Evolutionary conservation across 1,139 yeast species (phyloP).

Genomic region (Fermentozyma sake): DNA sequence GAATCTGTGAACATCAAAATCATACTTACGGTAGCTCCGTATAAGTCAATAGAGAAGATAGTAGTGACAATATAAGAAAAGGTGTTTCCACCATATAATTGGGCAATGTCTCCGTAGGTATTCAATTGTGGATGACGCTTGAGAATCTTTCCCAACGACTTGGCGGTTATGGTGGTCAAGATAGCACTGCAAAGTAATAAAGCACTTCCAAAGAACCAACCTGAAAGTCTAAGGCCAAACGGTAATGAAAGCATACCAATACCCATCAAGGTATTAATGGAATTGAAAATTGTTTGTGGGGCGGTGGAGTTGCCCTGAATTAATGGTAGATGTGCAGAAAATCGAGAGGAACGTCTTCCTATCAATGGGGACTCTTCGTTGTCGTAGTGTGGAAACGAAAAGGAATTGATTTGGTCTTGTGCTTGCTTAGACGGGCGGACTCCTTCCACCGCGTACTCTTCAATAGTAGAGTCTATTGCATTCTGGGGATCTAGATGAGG

Average conservation of each 20-base stretch:
- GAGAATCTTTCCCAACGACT: slow-evolving; percentile 33
- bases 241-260: slow-evolving; percentile 84
- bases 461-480: background rate
- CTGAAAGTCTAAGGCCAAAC: slow-evolving; percentile 71
- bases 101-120: slow-evolving; percentile 46
- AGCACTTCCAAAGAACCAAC: slow-evolving; percentile 67
- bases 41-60: slow-evolving; percentile 69
- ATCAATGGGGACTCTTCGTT: slow-evolving; percentile 11
- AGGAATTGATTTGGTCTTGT: slow-evolving; percentile 11
- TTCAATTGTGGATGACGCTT: slow-evolving; percentile 23
- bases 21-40: slow-evolving; percentile 76
- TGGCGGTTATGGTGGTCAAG: slow-evolving; percentile 69
- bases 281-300: slow-evolving; percentile 84
- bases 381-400: slow-evolving; percentile 9
- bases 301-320: slow-evolving; percentile 48
- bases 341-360: background rate
- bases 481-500: slow-evolving; percentile 7
- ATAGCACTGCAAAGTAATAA: slow-evolving; percentile 54
- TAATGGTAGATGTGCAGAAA: too few relatives aligned
- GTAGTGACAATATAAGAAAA: slow-evolving; percentile 59
- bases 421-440: too few relatives aligned
- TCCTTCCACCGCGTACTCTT: slow-evolving; percentile 2
- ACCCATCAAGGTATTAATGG: slow-evolving; percentile 82
- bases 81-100: slow-evolving; percentile 39
- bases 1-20: slow-evolving; percentile 84